Percentiles rank a stretch among this genome's conserved stretches.
phyloP scores from a whole-genome alignment of 2,329 filamentous ascomycete genomes.

The Lecanicillium sp. region DNA sequence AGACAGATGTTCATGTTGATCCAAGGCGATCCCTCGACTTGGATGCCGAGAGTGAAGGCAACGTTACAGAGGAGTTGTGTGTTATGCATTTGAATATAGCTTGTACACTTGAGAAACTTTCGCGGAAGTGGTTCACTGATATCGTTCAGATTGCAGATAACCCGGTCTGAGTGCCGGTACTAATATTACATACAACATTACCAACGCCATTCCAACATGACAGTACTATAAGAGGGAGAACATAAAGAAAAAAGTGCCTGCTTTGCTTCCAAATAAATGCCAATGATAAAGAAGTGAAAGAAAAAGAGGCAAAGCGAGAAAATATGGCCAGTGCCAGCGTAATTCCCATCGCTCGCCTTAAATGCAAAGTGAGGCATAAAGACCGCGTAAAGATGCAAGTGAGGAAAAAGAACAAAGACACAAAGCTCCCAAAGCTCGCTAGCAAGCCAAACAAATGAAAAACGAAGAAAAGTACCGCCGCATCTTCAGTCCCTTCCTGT shows the following conservation, averaged over 20 bases:
- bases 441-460: background rate
- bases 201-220: too few species aligned
- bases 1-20: too few species aligned
- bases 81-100: too few species aligned
- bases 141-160: too few species aligned
- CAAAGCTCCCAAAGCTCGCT: background rate
- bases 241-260: background rate
- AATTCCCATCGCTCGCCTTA: background rate
- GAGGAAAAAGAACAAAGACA: constrained; percentile 12
- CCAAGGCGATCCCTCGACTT: too few species aligned
- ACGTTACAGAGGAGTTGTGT: too few species aligned
- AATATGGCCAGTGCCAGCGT: background rate
- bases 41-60: too few species aligned
- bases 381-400: constrained; percentile 1
- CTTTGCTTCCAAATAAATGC: background rate
- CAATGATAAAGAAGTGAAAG: constrained; percentile 3
- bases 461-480: background rate
- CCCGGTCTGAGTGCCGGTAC: too few species aligned
- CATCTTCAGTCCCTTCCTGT: background rate
- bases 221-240: constrained; percentile 5
- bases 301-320: too few species aligned
- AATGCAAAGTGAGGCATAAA: background rate
- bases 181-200: constrained; percentile 12
- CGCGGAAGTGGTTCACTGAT: too few species aligned
- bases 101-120: too few species aligned